phyloP scores from a whole-genome alignment of 2,329 filamentous ascomycete species.

The Curvularia verruculosa region DNA sequence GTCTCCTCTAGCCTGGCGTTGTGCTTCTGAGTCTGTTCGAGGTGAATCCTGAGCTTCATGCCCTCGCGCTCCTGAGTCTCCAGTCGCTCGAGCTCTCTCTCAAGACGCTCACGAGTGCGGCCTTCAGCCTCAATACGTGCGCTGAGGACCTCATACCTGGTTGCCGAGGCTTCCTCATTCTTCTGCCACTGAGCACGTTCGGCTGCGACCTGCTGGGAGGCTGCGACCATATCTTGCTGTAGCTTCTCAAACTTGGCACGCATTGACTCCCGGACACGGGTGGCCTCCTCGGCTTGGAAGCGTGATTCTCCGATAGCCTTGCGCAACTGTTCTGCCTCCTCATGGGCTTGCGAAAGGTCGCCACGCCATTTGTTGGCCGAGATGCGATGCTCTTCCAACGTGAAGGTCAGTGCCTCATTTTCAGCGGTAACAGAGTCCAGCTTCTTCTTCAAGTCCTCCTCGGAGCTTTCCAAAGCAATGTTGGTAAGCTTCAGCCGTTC shows the following conservation, averaged over 20 bases:
- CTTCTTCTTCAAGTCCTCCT: constrained; percentile 58
- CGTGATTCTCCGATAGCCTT: constrained; percentile 75
- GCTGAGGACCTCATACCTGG: constrained; percentile 61
- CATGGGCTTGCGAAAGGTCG: constrained; percentile 60
- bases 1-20: constrained; percentile 69
- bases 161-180: constrained; percentile 64
- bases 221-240: constrained; percentile 83
- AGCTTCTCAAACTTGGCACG: constrained; percentile 82
- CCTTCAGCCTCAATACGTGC: constrained; percentile 57
- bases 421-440: constrained; percentile 62
- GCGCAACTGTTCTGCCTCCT: constrained; percentile 70
- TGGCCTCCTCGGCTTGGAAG: constrained; percentile 82
- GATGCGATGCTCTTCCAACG: constrained; percentile 67
- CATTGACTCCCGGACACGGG: constrained; percentile 82
- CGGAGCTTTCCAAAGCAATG: constrained; percentile 38
- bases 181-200: constrained; percentile 81
- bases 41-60: constrained; percentile 77
- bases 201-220: constrained; percentile 78
- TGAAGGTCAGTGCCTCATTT: constrained; percentile 66
- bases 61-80: constrained; percentile 72
- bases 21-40: constrained; percentile 63
- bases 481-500: constrained; percentile 59
- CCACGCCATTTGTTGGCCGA: constrained; percentile 65
- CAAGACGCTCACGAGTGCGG: constrained; percentile 53
- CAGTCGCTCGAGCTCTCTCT: constrained; percentile 54